phyloP scores from a whole-genome alignment of 306 rosid genomes.

The Vicia villosa region DNA sequence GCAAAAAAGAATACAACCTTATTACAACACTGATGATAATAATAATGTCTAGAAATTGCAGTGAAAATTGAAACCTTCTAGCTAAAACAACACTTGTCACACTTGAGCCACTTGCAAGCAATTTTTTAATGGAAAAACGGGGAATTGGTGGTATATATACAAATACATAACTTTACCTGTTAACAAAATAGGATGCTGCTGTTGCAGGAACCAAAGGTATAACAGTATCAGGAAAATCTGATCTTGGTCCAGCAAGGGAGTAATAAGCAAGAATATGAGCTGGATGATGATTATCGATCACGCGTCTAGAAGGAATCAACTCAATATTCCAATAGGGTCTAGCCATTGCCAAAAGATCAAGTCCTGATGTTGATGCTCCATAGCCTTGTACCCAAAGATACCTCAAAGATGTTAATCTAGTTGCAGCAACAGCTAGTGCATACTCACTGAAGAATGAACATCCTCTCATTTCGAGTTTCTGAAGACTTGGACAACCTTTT shows the following conservation, averaged over 20 bases:
- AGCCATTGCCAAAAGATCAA: constrained; percentile 77
- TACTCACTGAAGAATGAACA: constrained; percentile 89
- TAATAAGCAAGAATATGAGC: constrained; percentile 95
- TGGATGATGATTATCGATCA: constrained; percentile 45
- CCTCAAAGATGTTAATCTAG: constrained; percentile 65
- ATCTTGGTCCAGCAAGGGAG: constrained; percentile 95
- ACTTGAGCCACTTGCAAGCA: constrained; percentile 51
- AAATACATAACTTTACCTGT: constrained; percentile 44
- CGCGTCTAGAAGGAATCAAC: constrained; percentile 70
- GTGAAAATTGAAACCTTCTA: constrained; percentile 49
- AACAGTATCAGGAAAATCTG: constrained; percentile 78
- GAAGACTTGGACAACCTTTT: constrained; percentile 88
- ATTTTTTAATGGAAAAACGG: constrained; percentile 29
- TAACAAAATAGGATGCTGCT: constrained; percentile 29
- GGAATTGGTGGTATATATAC: constrained; percentile 47
- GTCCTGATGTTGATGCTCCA: constrained; percentile 60
- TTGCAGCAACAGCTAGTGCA: constrained; percentile 76
- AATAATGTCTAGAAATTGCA: constrained; percentile 46
- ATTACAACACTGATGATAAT: constrained; percentile 51
- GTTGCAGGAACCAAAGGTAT: constrained; percentile 58
- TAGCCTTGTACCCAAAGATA: constrained; percentile 97
- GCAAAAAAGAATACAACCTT: constrained; percentile 53
- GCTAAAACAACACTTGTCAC: constrained; percentile 26
- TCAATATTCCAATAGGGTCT: constrained; percentile 93
- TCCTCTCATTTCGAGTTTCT: constrained; percentile 91